Base-by-base conservation (phyloP, 2,329 filamentous ascomycete genomes). In the Alternaria incomplexa region DNA sequence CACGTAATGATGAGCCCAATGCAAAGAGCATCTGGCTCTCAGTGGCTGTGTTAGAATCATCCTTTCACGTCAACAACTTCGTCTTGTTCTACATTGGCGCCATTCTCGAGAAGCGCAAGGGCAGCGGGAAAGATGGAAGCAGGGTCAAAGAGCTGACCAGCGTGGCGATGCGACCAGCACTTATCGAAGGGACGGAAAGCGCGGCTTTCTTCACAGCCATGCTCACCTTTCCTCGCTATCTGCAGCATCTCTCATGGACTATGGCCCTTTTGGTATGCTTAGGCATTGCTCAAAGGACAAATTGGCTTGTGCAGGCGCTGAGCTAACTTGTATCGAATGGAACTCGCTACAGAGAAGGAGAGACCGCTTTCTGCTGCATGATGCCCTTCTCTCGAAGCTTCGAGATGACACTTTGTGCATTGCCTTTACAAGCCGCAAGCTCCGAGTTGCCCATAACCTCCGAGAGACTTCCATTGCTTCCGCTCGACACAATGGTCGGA, bases 111-210 rank as follows among this genome's bases (percentile, higher is more conserved):
- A 52, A 52, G 28, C 48, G 48, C 17, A 52, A 52, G 13, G 48
- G 48, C n/a, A 23, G 48, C n/a, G 26, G 48, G 4, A 23, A 22
- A 20, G 48, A 52, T 52, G n/a, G 15, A 17, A 52, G 17, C 48
- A n/a, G 28, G n/a, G n/a, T 32, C 10, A 52, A 32, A 52, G 48
- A 52, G 28, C 20, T 52, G 48, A 52, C 26, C n/a, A 52, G 28
- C 26, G 26, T 52, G 15, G 48, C n/a, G 13, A 52, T 52, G 48
- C 25, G 26, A 52, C 48, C 48, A 22, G 48, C 48, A 23, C 26
- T 52, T 17, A n/a, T 52, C n/a, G 48, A 52, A 52, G 48, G 48
- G n/a, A 52, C 48, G n/a, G 48, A 52, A 32, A 32, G 48, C 26
- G 48, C 48, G n/a, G 28, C 20, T 52, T 52, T 52, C 20, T 52